Evolutionary conservation across 2,329 filamentous ascomycete genomes (phyloP).

Genomic region (Fusarium vanettenii): DNA sequence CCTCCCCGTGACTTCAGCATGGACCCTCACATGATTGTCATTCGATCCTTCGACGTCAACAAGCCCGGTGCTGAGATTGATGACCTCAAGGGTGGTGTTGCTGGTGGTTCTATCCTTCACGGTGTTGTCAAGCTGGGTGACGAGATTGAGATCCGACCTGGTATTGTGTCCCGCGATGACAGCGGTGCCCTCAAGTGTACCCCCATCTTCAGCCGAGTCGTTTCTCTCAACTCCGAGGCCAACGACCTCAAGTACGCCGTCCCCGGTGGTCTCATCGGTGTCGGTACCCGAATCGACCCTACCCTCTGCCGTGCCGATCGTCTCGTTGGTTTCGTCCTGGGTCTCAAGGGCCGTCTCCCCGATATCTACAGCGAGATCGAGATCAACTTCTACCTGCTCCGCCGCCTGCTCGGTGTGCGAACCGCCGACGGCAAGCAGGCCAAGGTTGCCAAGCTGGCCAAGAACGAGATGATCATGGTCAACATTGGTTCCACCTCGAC

Average conservation of each 20-base stretch:
- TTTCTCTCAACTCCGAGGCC: conserved; percentile 95
- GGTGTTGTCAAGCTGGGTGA: conserved; percentile 97
- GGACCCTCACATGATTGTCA: conserved; percentile 98
- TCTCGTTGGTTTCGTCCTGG: conserved; percentile 97
- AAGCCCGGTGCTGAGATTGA: conserved; percentile 99
- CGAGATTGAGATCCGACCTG: conserved; percentile 98
- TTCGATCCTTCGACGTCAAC: conserved; percentile 99
- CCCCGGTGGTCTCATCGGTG: conserved; percentile 96
- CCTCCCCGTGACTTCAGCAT: conserved; percentile 90
- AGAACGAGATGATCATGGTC: conserved; percentile 99
- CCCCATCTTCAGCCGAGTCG: conserved; percentile 94
- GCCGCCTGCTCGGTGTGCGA: conserved; percentile 93
- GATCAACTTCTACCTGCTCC: conserved; percentile 98
- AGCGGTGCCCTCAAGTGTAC: conserved; percentile 95
- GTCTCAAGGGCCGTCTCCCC: conserved; percentile 91
- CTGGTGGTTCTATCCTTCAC: conserved; percentile 95
- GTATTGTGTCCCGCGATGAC: conserved; percentile 96
- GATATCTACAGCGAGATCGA: conserved; percentile 99
- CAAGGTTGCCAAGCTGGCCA: conserved; percentile 97
- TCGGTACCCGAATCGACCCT: conserved; percentile 96
- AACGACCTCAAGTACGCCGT: conserved; percentile 99
- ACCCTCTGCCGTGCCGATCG: conserved; percentile 99
- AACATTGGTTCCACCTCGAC: conserved; percentile 99
- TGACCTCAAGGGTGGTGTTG: conserved; percentile 97
- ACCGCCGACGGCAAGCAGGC: conserved; percentile 98